Evolutionary conservation across 495 filamentous ascomycete species (phyloP).

Genomic region (Hypoxylon lienhwacheense): DNA sequence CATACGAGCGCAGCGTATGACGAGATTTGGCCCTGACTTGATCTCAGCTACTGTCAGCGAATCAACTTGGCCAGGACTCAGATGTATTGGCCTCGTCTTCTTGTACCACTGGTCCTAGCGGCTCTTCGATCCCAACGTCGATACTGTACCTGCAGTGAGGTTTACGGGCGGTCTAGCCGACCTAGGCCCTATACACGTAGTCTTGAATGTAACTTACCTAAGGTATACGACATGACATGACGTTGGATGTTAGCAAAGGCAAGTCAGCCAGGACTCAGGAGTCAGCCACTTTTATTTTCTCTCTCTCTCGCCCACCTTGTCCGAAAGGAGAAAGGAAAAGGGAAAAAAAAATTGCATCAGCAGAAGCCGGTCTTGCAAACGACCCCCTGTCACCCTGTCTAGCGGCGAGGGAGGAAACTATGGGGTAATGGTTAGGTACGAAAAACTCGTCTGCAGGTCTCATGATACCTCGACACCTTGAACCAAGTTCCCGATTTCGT

Average conservation of each 20-base stretch:
- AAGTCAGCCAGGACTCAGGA: not conserved
- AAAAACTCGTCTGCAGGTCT: conserved; percentile 36
- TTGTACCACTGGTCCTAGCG: conserved; percentile 25
- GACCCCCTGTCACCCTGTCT: conserved; percentile 18
- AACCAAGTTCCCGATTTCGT: conserved; percentile 38
- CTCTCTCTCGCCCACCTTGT: too few relatives aligned
- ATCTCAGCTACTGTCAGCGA: conserved; percentile 24
- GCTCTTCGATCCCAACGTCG: conserved; percentile 20
- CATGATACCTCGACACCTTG: conserved; percentile 31
- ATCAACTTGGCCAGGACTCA: conserved; percentile 16
- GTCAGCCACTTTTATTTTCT: too few relatives aligned
- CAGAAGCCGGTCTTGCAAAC: conserved; percentile 14
- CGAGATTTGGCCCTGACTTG: conserved; percentile 17
- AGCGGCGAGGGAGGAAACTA: conserved; percentile 39
- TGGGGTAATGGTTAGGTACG: conserved; percentile 45
- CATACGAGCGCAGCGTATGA: conserved; percentile 17
- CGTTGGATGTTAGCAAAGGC: conserved; percentile 6
- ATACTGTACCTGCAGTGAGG: conserved; percentile 34
- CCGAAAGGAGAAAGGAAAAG: conserved; percentile 18
- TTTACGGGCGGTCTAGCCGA: not conserved
- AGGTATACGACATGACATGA: conserved; percentile 13
- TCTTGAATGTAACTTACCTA: too few relatives aligned
- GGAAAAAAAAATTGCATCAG: conserved; percentile 25
- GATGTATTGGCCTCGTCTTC: conserved; percentile 19
- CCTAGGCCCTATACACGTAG: too few relatives aligned